These are phyloP conservation scores for Delphinella strobiligena DNA, from an alignment of 2,329 filamentous ascomycete species.

Conservation along the genomic window DNA sequence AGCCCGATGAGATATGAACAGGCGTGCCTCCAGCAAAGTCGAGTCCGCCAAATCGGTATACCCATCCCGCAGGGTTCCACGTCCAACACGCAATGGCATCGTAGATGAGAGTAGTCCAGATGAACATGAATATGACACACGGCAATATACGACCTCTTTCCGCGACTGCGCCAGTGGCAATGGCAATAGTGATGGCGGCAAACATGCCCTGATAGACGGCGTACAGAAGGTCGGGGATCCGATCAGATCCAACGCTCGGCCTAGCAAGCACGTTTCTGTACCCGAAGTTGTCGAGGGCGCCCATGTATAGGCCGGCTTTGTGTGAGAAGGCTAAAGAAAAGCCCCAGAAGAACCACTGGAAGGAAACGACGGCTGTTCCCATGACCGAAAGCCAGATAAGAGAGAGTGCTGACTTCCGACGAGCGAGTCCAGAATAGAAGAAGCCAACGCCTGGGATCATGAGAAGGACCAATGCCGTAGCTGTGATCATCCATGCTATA, in stretches of 20 bases:
- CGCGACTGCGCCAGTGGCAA: conserved; percentile 73
- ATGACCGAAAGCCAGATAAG: conserved; percentile 79
- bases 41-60: conserved; percentile 63
- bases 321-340: conserved; percentile 77
- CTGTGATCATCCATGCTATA: conserved; percentile 68
- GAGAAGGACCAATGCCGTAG: conserved; percentile 68
- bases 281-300: conserved; percentile 67
- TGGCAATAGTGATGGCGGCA: conserved; percentile 72
- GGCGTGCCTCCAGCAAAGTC: conserved; percentile 87
- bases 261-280: conserved; percentile 63
- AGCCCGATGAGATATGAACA: conserved; percentile 76
- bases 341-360: conserved; percentile 96
- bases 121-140: conserved; percentile 82
- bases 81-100: conserved; percentile 93
- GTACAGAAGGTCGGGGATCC: conserved; percentile 73
- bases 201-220: conserved; percentile 85
- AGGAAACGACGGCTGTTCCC: conserved; percentile 64
- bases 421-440: conserved; percentile 85
- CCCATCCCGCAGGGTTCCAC: conserved; percentile 78
- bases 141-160: conserved; percentile 82
- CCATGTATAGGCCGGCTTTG: conserved; percentile 61
- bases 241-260: conserved; percentile 60
- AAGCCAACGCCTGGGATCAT: conserved; percentile 91
- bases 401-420: conserved; percentile 77
- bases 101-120: conserved; percentile 84